A percentile compares a stretch with the other conserved stretches of the same genome.
Evolutionary conservation across 768 basidiomycete species (phyloP).

Genomic region (Suillus spraguei): DNA sequence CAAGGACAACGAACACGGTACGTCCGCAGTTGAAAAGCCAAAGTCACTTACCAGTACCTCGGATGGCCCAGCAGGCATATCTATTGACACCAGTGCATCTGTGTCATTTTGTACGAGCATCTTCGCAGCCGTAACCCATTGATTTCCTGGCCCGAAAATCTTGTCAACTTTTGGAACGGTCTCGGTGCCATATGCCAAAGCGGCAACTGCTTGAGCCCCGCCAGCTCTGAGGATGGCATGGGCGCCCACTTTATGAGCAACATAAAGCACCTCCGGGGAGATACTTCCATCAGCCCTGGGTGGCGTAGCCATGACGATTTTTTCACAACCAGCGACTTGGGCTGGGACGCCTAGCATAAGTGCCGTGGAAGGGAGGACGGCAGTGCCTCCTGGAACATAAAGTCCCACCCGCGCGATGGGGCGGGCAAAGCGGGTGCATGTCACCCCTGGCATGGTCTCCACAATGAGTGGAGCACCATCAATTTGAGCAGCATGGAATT

Average conservation of each 20-base stretch:
- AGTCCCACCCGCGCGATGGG: conserved; percentile 96
- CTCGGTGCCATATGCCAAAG: conserved; percentile 95
- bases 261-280: conserved; percentile 97
- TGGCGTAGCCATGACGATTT: conserved; percentile 95
- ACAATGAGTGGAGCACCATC: conserved; percentile 71
- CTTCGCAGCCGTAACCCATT: conserved; percentile 99
- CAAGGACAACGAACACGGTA: conserved; percentile 43
- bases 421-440: conserved; percentile 92
- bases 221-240: conserved; percentile 92
- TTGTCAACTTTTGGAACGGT: conserved; percentile 98
- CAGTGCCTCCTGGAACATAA: conserved; percentile 97
- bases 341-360: conserved; percentile 98
- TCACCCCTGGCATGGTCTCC: conserved; percentile 98
- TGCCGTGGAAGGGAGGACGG: conserved; percentile 93
- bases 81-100: conserved; percentile 93
- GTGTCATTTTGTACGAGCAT: conserved; percentile 99
- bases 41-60: conserved; percentile 79
- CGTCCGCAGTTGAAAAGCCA: conserved; percentile 1
- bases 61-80: conserved; percentile 98
- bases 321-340: conserved; percentile 92
- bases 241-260: conserved; percentile 88
- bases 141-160: conserved; percentile 98
- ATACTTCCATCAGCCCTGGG: conserved; percentile 91
- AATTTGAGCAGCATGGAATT: conserved; percentile 91
- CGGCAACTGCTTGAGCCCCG: conserved; percentile 94